Conservation (phyloP, 331 rosid genomes). For the Quercus phellos region DNA sequence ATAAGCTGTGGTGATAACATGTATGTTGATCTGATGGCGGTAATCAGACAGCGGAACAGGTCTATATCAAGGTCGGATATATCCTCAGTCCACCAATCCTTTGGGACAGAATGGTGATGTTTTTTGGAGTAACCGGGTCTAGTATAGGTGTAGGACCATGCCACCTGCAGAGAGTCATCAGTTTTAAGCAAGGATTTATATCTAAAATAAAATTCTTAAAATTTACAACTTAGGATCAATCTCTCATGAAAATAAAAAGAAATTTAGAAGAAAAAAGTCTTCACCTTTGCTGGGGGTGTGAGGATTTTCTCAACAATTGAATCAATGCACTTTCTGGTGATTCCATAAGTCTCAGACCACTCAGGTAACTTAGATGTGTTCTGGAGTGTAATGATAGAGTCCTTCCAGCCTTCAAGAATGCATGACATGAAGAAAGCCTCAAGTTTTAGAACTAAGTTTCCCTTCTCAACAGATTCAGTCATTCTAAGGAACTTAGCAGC, state of each 20-base stretch:
- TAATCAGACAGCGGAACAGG: constrained; percentile 72
- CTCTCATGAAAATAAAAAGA: not conserved
- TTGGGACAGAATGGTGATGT: constrained; percentile 78
- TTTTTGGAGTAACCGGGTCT: constrained; percentile 80
- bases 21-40: constrained; percentile 65
- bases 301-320: constrained; percentile 82
- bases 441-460: constrained; percentile 72
- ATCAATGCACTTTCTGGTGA: constrained; percentile 83
- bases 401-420: constrained; percentile 92
- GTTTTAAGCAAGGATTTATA: not conserved
- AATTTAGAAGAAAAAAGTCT: constrained; percentile 3
- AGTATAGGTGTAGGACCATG: constrained; percentile 96
- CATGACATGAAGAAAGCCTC: constrained; percentile 86
- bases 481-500: constrained; percentile 89
- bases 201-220: not conserved
- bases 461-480: constrained; percentile 72
- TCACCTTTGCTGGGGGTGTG: constrained; percentile 76
- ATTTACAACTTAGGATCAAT: not conserved
- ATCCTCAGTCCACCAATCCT: constrained; percentile 99
- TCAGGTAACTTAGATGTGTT: constrained; percentile 65
- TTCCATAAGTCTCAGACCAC: constrained; percentile 86
- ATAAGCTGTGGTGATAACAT: constrained; percentile 80
- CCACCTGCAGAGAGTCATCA: constrained; percentile 51
- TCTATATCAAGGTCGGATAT: constrained; percentile 86
- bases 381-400: constrained; percentile 68